Conservation (phyloP, 2,329 filamentous ascomycete species). For the Ophiostoma sp. region DNA sequence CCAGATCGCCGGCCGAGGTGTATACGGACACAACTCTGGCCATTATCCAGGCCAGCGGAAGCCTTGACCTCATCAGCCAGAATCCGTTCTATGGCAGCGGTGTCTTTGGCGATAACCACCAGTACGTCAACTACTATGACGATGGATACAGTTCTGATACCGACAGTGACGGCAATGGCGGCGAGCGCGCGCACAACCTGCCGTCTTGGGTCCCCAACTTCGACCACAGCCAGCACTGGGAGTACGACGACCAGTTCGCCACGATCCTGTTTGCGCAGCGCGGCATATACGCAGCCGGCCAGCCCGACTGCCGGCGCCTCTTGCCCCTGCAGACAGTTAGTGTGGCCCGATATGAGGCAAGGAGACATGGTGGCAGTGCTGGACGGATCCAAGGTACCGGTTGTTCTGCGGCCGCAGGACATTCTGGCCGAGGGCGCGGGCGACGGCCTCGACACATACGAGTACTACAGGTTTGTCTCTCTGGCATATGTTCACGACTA, state of each 20-base stretch:
- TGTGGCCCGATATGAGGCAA: slow-evolving; percentile 8
- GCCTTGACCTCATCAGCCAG: slow-evolving; percentile 23
- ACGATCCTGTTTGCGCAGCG: slow-evolving; percentile 24
- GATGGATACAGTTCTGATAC: neutral
- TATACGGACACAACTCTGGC: slow-evolving; percentile 21
- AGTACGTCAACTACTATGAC: neutral
- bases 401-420: slow-evolving; percentile 15
- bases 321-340: slow-evolving; percentile 11
- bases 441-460: neutral
- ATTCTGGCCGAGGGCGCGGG: neutral
- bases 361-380: slow-evolving; percentile 22
- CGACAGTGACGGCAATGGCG: neutral
- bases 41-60: slow-evolving; percentile 21
- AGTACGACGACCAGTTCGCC: slow-evolving; percentile 20
- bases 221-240: slow-evolving; percentile 20
- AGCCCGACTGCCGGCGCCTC: slow-evolving; percentile 4
- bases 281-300: slow-evolving; percentile 22
- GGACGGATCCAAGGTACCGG: slow-evolving; percentile 23
- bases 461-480: neutral
- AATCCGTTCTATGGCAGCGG: slow-evolving; percentile 16
- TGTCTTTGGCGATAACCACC: neutral
- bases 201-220: slow-evolving; percentile 25
- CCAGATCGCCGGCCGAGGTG: slow-evolving; percentile 11
- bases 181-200: slow-evolving; percentile 16
- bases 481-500: neutral